phyloP scores from a whole-genome alignment of 768 basidiomycete species.

The Mycena rebaudengoi region DNA sequence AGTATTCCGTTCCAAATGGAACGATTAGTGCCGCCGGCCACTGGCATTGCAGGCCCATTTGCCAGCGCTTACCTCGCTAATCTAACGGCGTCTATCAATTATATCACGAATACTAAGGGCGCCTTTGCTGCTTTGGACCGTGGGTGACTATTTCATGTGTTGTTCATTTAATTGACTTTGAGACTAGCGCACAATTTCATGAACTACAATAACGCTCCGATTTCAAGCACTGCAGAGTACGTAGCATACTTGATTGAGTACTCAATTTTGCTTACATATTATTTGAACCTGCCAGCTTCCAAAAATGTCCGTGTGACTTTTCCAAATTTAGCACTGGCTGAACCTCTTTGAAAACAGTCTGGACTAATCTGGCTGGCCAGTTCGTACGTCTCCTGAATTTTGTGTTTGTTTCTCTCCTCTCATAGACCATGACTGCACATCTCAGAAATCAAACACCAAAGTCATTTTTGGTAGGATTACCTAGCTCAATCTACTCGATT shows the following conservation, averaged over 20 bases:
- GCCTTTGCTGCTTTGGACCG: constrained; percentile 66
- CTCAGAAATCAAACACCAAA: constrained; percentile 55
- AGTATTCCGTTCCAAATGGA: constrained; percentile 65
- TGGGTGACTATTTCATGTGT: constrained; percentile 32
- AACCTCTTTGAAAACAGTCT: constrained; percentile 45
- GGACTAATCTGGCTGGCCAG: constrained; percentile 62
- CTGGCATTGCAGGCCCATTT: constrained; percentile 63
- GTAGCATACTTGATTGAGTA: constrained; percentile 28
- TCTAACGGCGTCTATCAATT: constrained; percentile 60
- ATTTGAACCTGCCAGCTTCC: constrained; percentile 59
- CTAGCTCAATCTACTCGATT: too few relatives aligned
- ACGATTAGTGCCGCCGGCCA: constrained; percentile 60
- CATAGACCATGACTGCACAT: background rate
- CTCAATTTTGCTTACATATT: background rate
- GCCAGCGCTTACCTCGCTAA: constrained; percentile 60
- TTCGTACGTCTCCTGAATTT: constrained; percentile 51
- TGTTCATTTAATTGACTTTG: background rate
- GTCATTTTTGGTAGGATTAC: constrained; percentile 71
- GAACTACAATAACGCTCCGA: constrained; percentile 62
- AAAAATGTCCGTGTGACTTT: constrained; percentile 49
- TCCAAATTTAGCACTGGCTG: background rate
- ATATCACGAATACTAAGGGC: constrained; percentile 64
- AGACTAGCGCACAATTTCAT: constrained; percentile 65
- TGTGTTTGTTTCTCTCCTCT: background rate
- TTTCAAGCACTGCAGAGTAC: constrained; percentile 58